Percentiles rank a stretch among this genome's conserved stretches.
These are phyloP conservation scores for Saitozyma podzolica DNA, from an alignment of 768 basidiomycete species.

Conservation along the genomic window DNA sequence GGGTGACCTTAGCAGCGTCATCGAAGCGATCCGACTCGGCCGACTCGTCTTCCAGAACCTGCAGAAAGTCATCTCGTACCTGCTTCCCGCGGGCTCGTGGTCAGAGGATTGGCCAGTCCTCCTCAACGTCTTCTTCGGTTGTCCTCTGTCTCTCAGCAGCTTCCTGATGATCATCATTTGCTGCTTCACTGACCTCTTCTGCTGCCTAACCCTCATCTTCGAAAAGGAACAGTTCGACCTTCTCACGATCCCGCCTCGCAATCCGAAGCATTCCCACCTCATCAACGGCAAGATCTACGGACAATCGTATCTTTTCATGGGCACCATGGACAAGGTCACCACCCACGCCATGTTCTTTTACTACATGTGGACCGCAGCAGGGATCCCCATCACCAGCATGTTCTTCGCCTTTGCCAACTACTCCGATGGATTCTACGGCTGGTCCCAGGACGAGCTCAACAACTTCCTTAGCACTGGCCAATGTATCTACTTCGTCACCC, in stretches of 20 bases:
- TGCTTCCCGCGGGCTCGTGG: neutral
- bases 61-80: neutral
- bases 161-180: conserved; percentile 1
- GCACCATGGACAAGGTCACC: neutral
- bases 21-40: neutral
- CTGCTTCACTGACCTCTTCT: neutral
- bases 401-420: neutral
- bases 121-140: neutral
- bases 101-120: neutral
- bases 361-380: neutral
- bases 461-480: neutral
- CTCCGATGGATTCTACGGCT: neutral
- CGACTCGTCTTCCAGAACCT: conserved; percentile 1
- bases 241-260: neutral
- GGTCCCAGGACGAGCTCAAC: neutral
- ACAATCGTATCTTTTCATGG: neutral
- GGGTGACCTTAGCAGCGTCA: neutral
- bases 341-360: neutral
- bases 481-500: neutral
- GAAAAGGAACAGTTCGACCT: neutral
- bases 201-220: neutral
- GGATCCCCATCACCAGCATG: neutral
- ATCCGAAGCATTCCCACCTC: neutral
- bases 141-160: neutral
- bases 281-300: neutral